Evolutionary conservation across 2,329 filamentous ascomycete genomes (phyloP), one percentile per base, ranked within the genome.

Genomic region (Aspergillus glaucus): DNA sequence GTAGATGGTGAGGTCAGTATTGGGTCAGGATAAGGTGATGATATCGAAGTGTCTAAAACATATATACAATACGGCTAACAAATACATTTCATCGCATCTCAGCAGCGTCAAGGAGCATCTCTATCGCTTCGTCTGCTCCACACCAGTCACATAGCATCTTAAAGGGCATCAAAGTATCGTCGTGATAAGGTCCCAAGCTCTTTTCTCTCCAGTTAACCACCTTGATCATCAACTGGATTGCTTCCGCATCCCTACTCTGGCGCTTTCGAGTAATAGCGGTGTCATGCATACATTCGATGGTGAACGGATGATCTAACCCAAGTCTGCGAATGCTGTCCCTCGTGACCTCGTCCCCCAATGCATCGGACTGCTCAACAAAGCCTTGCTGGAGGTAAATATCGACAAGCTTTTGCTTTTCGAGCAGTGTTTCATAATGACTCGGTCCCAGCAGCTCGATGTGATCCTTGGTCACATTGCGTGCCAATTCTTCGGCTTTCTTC

Each of bases 251-350:
- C 32, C 22, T 42, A 19, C 42, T 41, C 10, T 45, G 47, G 26
- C 44, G 46, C 28, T 45, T 49, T 21, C 44, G 44, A 10, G 50
- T 40, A 3, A 50, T n/a, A 12, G 52, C 50, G 17, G 32, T 44
- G 2, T 34, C 8, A 8, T 37, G 8, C 44, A 47, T 43, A 30
- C 44, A 48, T 32, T 17, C 36, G n/a, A 56, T 6, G 1, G 52
- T 56, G 21, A 50, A 46, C 3, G 44, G 44, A 43, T 56, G 47
- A 14, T 55, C 53, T 17, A 15, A 26, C 4, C 51, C 56, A 6
- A 58, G 46, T 10, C 12, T 50, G 17, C 41, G 8, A 26, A 49
- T 45, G 37, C 48, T 49, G n/a, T 49, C 49, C 22, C 22, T 19
- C 3, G 53, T n/a, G 2, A 55, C 30, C 44, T 57, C 42, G 6